Percentiles rank a stretch among this genome's conserved stretches.
Evolutionary conservation across 148 eudicot species (phyloP).

Genomic region (Fagopyrum esculentum): DNA sequence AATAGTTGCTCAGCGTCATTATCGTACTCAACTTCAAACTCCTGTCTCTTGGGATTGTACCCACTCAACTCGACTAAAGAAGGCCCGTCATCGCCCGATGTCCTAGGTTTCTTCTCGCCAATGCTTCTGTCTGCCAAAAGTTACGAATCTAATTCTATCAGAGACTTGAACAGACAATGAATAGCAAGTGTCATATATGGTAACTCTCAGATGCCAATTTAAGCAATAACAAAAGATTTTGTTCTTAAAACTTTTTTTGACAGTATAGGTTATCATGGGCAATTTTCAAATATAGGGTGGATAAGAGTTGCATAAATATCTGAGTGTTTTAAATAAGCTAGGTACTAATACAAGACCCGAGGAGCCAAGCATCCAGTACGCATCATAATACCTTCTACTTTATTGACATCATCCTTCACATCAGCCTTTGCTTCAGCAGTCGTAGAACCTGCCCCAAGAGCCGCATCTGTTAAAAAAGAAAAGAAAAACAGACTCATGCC

Average conservation of each 20-base stretch:
- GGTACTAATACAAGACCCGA: neutral
- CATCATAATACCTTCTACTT: constrained; percentile 61
- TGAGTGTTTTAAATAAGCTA: neutral
- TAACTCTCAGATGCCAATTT: neutral
- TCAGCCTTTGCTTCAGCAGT: constrained; percentile 29
- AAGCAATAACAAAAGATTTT: neutral
- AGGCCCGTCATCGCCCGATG: constrained; percentile 58
- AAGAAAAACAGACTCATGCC: constrained; percentile 6
- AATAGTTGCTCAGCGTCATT: constrained; percentile 93
- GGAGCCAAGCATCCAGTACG: neutral
- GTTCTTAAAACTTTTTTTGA: neutral
- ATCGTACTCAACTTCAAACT: constrained; percentile 86
- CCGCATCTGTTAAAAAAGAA: constrained; percentile 25
- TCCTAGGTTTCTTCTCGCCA: constrained; percentile 84
- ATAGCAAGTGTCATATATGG: neutral
- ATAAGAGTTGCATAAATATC: neutral
- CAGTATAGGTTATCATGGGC: neutral
- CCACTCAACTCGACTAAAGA: constrained; percentile 57
- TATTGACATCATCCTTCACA: constrained; percentile 41
- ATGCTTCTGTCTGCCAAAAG: constrained; percentile 55
- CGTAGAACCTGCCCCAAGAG: constrained; percentile 16
- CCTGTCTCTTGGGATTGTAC: constrained; percentile 81
- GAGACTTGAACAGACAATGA: neutral
- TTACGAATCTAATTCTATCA: neutral
- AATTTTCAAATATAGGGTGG: no score